A percentile compares a stretch with the other conserved stretches of the same genome.
Evolutionary conservation across 768 basidiomycete species (phyloP).

Genomic region (Xerocomus spinulosus): DNA sequence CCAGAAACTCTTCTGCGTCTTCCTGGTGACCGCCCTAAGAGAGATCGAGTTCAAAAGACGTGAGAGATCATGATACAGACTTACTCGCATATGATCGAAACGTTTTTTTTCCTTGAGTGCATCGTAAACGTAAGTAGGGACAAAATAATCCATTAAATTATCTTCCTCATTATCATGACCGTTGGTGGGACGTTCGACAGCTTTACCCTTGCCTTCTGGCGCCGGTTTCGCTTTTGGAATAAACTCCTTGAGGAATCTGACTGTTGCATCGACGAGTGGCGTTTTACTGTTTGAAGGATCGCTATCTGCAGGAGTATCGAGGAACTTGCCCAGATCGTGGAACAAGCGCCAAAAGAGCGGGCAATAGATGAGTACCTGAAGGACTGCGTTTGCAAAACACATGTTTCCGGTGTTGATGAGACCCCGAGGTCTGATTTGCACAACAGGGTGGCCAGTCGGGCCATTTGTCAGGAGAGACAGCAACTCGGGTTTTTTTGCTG

Average conservation of each 20-base stretch:
- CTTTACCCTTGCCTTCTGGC: conserved; percentile 37
- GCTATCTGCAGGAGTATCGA: conserved; percentile 31
- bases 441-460: conserved; percentile 19
- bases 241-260: conserved; percentile 80
- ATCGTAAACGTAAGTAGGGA: conserved; percentile 84
- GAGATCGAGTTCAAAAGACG: conserved; percentile 1
- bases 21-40: conserved; percentile 86
- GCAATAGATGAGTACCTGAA: conserved; percentile 88
- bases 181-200: conserved; percentile 31
- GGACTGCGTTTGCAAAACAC: conserved; percentile 94
- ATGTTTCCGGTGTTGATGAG: conserved; percentile 94
- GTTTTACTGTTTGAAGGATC: conserved; percentile 32
- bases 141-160: conserved; percentile 60
- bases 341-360: conserved; percentile 82
- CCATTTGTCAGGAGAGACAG: conserved; percentile 49
- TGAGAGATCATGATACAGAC: conserved; percentile 27
- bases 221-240: conserved; percentile 20
- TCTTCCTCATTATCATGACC: conserved; percentile 42
- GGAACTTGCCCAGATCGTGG: conserved; percentile 56
- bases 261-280: conserved; percentile 63
- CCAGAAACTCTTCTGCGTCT: conserved; percentile 98
- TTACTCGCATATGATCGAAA: conserved; percentile 87
- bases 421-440: conserved; percentile 63
- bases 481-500: conserved; percentile 45
- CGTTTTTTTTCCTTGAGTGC: conserved; percentile 91